Evolutionary conservation across 2,329 filamentous ascomycete species (phyloP).

Genomic region (Harringtonia lauricola): DNA sequence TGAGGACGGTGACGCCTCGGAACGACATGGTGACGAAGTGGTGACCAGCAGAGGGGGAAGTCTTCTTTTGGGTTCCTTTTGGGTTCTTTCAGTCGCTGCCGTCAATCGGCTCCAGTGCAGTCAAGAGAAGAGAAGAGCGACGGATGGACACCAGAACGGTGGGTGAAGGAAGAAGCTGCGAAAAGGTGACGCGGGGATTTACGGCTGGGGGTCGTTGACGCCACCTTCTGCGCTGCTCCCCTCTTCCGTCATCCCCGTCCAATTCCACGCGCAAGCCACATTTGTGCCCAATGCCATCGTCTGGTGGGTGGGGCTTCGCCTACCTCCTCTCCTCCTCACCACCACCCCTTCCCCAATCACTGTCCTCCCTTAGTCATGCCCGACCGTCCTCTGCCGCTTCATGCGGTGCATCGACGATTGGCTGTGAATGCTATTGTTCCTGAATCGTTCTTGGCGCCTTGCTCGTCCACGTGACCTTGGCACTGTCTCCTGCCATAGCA

Average conservation of each 20-base stretch:
- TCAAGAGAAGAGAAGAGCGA: background rate
- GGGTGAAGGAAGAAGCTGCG: background rate
- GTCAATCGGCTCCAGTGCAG: no score
- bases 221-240: background rate
- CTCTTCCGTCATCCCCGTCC: background rate
- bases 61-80: background rate
- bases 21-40: conserved; percentile 42
- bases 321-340: no score
- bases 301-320: no score
- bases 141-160: background rate
- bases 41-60: background rate
- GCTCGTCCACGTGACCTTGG: no score
- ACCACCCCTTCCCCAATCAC: no score
- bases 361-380: no score
- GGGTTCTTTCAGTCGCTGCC: background rate
- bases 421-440: no score
- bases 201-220: conserved; percentile 1
- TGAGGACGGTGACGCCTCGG: conserved; percentile 64
- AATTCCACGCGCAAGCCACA: background rate
- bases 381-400: no score
- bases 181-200: conserved; percentile 1
- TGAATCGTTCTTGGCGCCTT: no score
- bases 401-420: no score
- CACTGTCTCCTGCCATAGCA: no score
- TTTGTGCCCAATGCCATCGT: no score